Conservation (phyloP, 1,284 basidiomycete species). For the Austropuccinia psidii region DNA sequence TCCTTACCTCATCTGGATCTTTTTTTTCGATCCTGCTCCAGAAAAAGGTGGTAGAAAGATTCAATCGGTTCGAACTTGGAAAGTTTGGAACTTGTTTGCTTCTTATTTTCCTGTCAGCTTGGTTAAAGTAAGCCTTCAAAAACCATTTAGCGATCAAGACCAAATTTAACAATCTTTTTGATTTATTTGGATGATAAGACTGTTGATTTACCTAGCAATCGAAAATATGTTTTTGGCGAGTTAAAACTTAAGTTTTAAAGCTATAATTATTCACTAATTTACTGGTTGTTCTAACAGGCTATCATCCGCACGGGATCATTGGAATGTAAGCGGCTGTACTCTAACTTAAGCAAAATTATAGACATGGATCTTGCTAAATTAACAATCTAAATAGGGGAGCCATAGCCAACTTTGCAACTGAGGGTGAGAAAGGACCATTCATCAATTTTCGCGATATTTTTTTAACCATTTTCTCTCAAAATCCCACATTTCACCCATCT, state of each 20-base stretch:
- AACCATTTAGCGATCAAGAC: not conserved
- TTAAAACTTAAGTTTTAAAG: not conserved
- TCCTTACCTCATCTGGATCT: slow-evolving; percentile 74
- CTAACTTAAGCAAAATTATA: not conserved
- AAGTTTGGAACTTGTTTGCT: slow-evolving; percentile 33
- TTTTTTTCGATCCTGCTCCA: slow-evolving; percentile 40
- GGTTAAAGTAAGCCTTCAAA: slow-evolving; percentile 41
- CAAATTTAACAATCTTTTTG: not conserved
- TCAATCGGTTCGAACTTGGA: slow-evolving; percentile 23
- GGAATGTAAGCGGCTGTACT: slow-evolving; percentile 39
- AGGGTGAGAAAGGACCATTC: slow-evolving; percentile 54
- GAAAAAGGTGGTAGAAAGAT: slow-evolving; percentile 27
- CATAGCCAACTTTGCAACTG: slow-evolving; percentile 84
- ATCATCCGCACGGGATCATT: slow-evolving; percentile 74
- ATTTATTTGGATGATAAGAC: slow-evolving; percentile 44
- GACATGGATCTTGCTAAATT: slow-evolving; percentile 65
- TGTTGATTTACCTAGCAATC: slow-evolving; percentile 72
- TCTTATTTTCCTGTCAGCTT: slow-evolving; percentile 39
- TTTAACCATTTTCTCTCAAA: too few relatives aligned
- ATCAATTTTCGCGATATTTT: not conserved
- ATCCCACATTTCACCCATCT: not conserved
- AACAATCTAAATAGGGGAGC: slow-evolving; percentile 71
- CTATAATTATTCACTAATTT: not conserved
- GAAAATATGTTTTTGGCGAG: slow-evolving; percentile 78
- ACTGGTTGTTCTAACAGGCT: slow-evolving; percentile 50